These are phyloP conservation scores for Mycena latifolia DNA, from an alignment of 768 basidiomycete genomes.

Conservation along the genomic window DNA sequence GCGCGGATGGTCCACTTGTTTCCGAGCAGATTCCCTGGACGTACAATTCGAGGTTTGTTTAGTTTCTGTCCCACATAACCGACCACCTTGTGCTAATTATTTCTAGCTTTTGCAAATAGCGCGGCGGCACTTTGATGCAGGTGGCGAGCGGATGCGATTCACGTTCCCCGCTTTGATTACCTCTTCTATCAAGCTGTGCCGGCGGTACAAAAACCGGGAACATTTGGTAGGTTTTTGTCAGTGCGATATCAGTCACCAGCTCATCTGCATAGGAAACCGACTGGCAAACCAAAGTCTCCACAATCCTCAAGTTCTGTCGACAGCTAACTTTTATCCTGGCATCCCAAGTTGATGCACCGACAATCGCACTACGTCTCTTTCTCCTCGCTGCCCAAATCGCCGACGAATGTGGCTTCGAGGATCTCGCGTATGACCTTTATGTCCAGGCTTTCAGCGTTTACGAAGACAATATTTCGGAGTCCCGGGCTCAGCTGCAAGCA, in stretches of 20 bases:
- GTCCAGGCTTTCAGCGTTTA: constrained; percentile 98
- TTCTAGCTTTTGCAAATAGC: constrained; percentile 90
- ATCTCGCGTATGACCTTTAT: constrained; percentile 96
- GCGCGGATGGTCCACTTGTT: constrained; percentile 98
- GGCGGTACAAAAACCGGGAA: constrained; percentile 89
- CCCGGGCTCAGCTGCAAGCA: constrained; percentile 95
- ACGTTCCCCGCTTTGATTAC: constrained; percentile 98
- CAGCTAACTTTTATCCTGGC: constrained; percentile 94
- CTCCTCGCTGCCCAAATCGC: constrained; percentile 95
- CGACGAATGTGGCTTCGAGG: constrained; percentile 95
- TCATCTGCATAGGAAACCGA: constrained; percentile 73
- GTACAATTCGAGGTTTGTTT: constrained; percentile 88
- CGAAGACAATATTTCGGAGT: constrained; percentile 97
- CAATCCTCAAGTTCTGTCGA: constrained; percentile 93
- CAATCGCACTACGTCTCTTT: constrained; percentile 95
- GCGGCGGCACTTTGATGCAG: constrained; percentile 88
- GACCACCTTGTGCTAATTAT: background rate
- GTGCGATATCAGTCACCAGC: constrained; percentile 1
- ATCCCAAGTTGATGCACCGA: constrained; percentile 91
- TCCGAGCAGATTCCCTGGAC: constrained; percentile 87
- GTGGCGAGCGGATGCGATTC: constrained; percentile 95
- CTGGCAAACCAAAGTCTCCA: constrained; percentile 88
- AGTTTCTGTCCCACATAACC: background rate
- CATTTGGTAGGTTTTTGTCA: constrained; percentile 63
- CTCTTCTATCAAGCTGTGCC: constrained; percentile 91